Base-by-base conservation (phyloP, 2,329 filamentous ascomycete genomes). In the Scorias spongiosa region DNA sequence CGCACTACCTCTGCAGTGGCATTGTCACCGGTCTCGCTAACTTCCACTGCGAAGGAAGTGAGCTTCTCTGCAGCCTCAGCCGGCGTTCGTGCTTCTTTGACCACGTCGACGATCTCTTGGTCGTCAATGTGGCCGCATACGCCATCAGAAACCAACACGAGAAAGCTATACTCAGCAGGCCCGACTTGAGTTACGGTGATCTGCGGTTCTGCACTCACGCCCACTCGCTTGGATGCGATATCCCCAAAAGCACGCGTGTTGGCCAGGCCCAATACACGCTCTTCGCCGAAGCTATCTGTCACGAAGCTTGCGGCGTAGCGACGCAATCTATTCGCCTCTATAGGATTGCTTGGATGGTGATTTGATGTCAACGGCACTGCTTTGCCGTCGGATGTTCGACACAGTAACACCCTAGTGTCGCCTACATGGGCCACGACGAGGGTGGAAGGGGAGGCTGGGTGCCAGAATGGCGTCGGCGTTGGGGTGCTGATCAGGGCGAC, bases 161-260 rank as follows among this genome's bases (percentile, higher is more conserved):
- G 61, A 64, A 98, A 98, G 2, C 80, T 80, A 63, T 86, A 95
- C 61, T 95, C 81, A 0, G 85, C 87, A 0, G 89, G 81, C 0
- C 73, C 74, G 48, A 96, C 70, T 50, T 95, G 84, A 10, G 87
- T 69, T 30, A 83, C 78, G 1, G 76, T 78, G 48, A 95, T 78
- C 57, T 96, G 88, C 0, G 91, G 91, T 63, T 98, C 91, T 1
- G 91, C 91, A 3, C 82, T 88, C 10, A 98, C 89, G 26, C 91
- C 91, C 42, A 96, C 81, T 43, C 89, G 82, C 65, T 98, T 98
- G 45, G 80, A 84, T 29, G 75, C 75, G 65, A 95, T 86, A 66
- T 98, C 91, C 20, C 91, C 91, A 59, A 98, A 96, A 3, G 91
- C 75, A 28, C 91, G 83, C 29, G 85, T 93, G 65, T 98, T 98